Conservation (phyloP, 148 eudicot species). For the Cornus suecica region DNA sequence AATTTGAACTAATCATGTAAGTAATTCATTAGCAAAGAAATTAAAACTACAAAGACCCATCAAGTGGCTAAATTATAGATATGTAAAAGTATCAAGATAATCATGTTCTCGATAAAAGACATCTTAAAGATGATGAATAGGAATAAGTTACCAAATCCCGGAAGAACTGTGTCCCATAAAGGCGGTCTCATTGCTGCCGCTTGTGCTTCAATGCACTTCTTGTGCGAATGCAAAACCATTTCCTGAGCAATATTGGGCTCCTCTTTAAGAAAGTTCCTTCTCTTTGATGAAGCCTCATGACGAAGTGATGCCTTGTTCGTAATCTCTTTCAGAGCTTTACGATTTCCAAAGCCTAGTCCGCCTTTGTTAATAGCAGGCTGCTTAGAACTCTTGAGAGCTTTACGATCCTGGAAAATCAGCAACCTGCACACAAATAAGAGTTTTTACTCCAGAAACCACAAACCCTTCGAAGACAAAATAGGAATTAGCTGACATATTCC, state of each 20-base stretch:
- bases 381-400: conserved; percentile 16
- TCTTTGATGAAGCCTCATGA: conserved; percentile 19
- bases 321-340: conserved; percentile 32
- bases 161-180: conserved; percentile 31
- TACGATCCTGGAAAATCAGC: too few relatives aligned
- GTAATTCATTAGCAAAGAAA: too few relatives aligned
- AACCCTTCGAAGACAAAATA: too few relatives aligned
- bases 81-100: too few relatives aligned
- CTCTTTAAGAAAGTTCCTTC: conserved; percentile 8
- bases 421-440: too few relatives aligned
- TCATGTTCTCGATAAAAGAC: too few relatives aligned
- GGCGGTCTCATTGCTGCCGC: conserved; percentile 2
- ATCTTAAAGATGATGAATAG: not conserved
- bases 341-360: conserved; percentile 14
- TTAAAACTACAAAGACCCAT: too few relatives aligned
- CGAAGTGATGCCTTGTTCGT: conserved; percentile 22
- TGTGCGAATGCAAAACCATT: conserved; percentile 31
- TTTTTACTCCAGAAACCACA: too few relatives aligned
- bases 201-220: conserved; percentile 26
- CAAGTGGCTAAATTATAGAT: too few relatives aligned
- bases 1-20: too few relatives aligned
- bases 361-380: conserved; percentile 13
- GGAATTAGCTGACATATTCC: too few relatives aligned
- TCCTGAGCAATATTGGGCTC: conserved; percentile 24
- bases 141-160: conserved; percentile 26